Base-by-base conservation (phyloP, 495 filamentous ascomycete genomes). In the Tricharina praecox region DNA sequence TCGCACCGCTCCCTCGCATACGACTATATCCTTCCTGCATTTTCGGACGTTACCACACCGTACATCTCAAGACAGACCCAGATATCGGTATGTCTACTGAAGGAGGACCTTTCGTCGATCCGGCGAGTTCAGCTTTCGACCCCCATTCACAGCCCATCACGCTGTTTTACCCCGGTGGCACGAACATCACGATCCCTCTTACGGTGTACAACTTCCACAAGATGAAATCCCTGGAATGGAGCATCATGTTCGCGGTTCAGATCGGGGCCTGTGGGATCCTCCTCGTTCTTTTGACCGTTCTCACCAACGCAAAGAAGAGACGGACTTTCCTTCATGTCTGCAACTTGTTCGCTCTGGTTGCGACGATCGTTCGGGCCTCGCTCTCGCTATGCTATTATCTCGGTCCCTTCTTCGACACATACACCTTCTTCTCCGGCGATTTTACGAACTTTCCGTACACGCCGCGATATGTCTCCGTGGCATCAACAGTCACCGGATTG, bases 191-290 rank as follows among this genome's bases (percentile, higher is more conserved):
- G 4, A 57, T 81, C 26, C 47, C 66, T 42, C 54, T 82, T 20
- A 38, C 50, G 9, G 61, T 66, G 3, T 43, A 87, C 21, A 63
- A 76, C 50, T 36, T 47, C 5, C 65, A 71, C 46, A 61, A 70
- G 52, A 51, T 54, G 47, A 73, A 75, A 59, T 53, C 58, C 11
- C 55, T 74, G 38, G 66, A 69, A 15, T 62, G 70, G 35, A 67
- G 68, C 61, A 77, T 85, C 73, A 80, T 77, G 61, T 85, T 77
- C 56, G 77, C 72, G 36, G 59, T 67, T 23, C 82, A 92, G 59
- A 68, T 86, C 44, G 85, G 85, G 24, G 79, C 81, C n/a, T 75
- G 73, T 23, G 50, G 79, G 50, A 57, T 81, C 19, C 75, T 87
- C 47, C 64, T 85, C 18, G 51, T 81, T 33, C 66, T 82, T 18